phyloP scores from a whole-genome alignment of 2,329 filamentous ascomycete species.

The Microcera coccophila region DNA sequence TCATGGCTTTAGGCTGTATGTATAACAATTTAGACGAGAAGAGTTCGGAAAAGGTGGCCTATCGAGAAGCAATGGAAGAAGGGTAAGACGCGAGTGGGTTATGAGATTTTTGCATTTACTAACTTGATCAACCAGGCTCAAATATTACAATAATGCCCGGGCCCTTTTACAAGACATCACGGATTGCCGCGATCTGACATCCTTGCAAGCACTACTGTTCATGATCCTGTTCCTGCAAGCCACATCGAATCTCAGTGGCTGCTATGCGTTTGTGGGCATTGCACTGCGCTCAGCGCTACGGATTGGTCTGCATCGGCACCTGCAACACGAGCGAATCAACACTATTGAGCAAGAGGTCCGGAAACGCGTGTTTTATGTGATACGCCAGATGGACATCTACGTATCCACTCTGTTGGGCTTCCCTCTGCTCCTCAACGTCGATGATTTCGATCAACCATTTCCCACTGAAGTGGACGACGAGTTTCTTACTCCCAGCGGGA shows the following conservation, averaged over 20 bases:
- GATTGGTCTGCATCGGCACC: conserved; percentile 71
- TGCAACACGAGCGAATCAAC: conserved; percentile 60
- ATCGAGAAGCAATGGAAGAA: conserved; percentile 52
- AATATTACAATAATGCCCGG: conserved; percentile 68
- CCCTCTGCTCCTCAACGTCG: conserved; percentile 58
- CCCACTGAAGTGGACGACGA: conserved; percentile 65
- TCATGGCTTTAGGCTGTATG: conserved; percentile 69
- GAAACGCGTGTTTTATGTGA: conserved; percentile 63
- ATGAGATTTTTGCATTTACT: conserved; percentile 7
- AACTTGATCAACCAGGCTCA: conserved; percentile 50
- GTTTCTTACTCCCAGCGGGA: conserved; percentile 58
- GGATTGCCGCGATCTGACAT: conserved; percentile 68
- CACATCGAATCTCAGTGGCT: conserved; percentile 72
- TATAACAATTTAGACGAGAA: conserved; percentile 58
- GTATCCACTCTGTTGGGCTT: conserved; percentile 65
- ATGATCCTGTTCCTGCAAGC: conserved; percentile 79
- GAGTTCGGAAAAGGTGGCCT: conserved; percentile 44
- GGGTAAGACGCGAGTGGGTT: conserved; percentile 41
- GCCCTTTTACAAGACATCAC: conserved; percentile 62
- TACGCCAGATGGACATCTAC: conserved; percentile 68
- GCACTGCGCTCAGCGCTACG: conserved; percentile 71
- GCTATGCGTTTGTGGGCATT: conserved; percentile 77
- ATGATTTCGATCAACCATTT: conserved; percentile 64
- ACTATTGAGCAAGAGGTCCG: conserved; percentile 62
- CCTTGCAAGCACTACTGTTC: conserved; percentile 71